phyloP scores from a whole-genome alignment of 495 filamentous ascomycete species.

The Clavariopsis aquatica region DNA sequence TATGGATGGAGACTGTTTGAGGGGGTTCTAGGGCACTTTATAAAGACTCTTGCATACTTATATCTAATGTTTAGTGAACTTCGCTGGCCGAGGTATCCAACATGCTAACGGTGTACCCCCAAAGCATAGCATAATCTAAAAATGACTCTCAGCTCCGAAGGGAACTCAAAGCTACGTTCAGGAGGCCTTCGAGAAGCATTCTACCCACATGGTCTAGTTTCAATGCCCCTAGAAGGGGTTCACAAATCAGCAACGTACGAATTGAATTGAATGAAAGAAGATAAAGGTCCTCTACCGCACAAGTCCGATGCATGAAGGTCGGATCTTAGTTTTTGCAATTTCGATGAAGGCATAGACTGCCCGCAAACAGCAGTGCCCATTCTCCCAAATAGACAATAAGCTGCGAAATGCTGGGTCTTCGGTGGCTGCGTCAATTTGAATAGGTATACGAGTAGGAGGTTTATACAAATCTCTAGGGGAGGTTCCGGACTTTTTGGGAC shows the following conservation, averaged over 20 bases:
- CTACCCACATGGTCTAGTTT: neutral
- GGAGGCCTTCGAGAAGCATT: neutral
- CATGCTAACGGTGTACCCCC: neutral
- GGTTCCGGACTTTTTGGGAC: neutral
- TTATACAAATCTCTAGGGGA: no score
- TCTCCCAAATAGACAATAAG: constrained; percentile 4
- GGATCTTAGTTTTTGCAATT: neutral
- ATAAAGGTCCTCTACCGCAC: neutral
- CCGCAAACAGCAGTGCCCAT: neutral
- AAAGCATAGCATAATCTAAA: neutral
- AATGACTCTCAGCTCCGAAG: neutral
- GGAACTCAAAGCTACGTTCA: neutral
- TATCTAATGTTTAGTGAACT: neutral
- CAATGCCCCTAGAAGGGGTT: neutral
- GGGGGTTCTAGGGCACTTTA: no score
- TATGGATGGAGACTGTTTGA: neutral
- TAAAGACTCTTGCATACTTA: no score
- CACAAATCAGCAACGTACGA: neutral
- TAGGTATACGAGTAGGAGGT: neutral
- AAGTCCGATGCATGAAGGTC: neutral
- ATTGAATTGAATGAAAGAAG: neutral
- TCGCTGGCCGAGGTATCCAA: neutral
- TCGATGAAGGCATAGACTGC: neutral
- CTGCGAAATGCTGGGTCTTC: constrained; percentile 2
- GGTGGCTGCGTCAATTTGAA: neutral